Evolutionary conservation across 306 rosid species (phyloP).

Genomic region (Abrus pulchellus): DNA sequence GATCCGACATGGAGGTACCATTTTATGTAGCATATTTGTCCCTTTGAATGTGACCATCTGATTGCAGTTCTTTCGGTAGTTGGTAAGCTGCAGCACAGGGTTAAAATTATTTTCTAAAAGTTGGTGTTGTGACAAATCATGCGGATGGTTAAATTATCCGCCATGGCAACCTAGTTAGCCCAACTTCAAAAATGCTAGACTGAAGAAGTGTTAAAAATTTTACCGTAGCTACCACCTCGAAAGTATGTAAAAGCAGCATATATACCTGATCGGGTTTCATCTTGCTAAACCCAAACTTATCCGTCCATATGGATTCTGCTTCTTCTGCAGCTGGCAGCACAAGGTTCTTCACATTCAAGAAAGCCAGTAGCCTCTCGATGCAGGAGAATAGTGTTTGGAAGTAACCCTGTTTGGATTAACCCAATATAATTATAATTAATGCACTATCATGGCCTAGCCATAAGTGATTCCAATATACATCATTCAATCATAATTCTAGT

Average conservation of each 20-base stretch:
- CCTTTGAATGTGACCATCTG: conserved; percentile 92
- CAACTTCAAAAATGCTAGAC: conserved; percentile 22
- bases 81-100: conserved; percentile 70
- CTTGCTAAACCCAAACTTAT: conserved; percentile 82
- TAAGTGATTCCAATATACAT: conserved; percentile 19
- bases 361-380: conserved; percentile 83
- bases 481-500: conserved; percentile 21
- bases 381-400: conserved; percentile 86
- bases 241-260: conserved; percentile 24
- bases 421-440: background rate
- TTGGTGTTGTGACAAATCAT: conserved; percentile 3
- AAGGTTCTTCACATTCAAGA: conserved; percentile 77
- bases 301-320: conserved; percentile 92
- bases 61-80: conserved; percentile 78
- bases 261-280: conserved; percentile 80
- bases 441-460: conserved; percentile 3
- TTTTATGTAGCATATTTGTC: conserved; percentile 88
- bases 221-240: background rate
- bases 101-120: background rate
- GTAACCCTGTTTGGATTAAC: conserved; percentile 71
- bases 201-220: conserved; percentile 19
- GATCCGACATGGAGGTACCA: conserved; percentile 72
- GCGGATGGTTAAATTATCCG: conserved; percentile 12
- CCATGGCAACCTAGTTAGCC: conserved; percentile 25
- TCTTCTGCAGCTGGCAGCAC: conserved; percentile 96